Conservation (phyloP, 2,329 filamentous ascomycete species). For the Nemania serpens region DNA sequence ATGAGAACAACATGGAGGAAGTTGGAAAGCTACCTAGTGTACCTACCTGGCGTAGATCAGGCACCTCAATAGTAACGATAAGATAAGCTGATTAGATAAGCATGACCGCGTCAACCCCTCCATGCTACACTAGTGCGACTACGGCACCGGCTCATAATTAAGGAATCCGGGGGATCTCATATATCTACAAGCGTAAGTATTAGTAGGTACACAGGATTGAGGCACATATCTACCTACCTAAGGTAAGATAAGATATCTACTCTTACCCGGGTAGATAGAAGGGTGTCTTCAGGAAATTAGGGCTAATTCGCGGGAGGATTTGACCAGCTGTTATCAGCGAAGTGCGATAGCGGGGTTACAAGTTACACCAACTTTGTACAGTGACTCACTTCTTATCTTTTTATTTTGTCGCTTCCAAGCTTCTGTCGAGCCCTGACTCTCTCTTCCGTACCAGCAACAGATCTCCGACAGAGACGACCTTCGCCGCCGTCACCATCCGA, state of each 20-base stretch:
- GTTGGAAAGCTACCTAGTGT: too few relatives aligned
- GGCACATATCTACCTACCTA: too few relatives aligned
- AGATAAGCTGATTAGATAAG: constrained; percentile 10
- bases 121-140: not conserved
- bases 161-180: too few relatives aligned
- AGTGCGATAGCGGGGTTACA: constrained; percentile 23
- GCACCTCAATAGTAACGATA: not conserved
- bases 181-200: too few relatives aligned
- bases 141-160: not conserved
- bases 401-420: not conserved
- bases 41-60: too few relatives aligned
- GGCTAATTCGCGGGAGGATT: constrained; percentile 1
- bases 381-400: constrained; percentile 14
- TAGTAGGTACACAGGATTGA: too few relatives aligned
- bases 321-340: constrained; percentile 14
- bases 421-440: not conserved
- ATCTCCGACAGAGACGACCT: not conserved
- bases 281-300: constrained; percentile 1
- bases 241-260: too few relatives aligned
- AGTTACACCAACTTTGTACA: not conserved
- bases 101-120: not conserved
- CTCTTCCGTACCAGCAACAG: not conserved
- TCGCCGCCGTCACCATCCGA: not conserved
- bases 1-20: too few relatives aligned
- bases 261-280: not conserved